A percentile compares a stretch with the other conserved stretches of the same genome.
phyloP scores from a whole-genome alignment of 2,329 filamentous ascomycete species.

The Pseudocercospora pini-densiflorae region DNA sequence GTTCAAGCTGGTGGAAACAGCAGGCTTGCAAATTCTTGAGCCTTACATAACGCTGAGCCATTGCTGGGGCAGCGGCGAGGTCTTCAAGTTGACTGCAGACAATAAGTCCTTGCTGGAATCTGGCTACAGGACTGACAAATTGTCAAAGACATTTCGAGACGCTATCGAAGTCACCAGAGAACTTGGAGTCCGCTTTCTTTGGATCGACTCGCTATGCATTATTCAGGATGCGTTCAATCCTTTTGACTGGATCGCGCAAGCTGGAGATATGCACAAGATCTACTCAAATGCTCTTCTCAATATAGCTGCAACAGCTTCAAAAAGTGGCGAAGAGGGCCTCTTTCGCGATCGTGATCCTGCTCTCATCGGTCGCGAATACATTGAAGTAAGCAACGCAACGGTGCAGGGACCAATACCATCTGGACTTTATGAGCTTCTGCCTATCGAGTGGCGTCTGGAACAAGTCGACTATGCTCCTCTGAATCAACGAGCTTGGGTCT shows the following conservation, averaged over 20 bases:
- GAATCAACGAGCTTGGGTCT: background rate
- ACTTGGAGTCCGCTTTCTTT: slow-evolving; percentile 7
- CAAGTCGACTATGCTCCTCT: background rate
- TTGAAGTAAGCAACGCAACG: background rate
- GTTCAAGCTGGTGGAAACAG: background rate
- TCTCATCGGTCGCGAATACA: background rate
- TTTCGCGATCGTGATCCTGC: background rate
- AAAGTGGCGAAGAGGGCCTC: background rate
- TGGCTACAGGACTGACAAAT: background rate
- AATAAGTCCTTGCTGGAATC: background rate
- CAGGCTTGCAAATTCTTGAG: background rate
- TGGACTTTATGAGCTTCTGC: background rate
- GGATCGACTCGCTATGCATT: slow-evolving; percentile 24
- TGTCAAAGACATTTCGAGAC: slow-evolving; percentile 13
- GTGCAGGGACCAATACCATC: background rate
- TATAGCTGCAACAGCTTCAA: background rate
- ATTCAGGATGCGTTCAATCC: slow-evolving; percentile 16
- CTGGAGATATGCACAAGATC: background rate
- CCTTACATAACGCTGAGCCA: background rate
- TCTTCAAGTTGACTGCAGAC: background rate
- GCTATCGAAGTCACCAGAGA: background rate
- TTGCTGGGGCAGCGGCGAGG: background rate
- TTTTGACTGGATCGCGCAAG: slow-evolving; percentile 10
- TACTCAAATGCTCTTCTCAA: background rate
- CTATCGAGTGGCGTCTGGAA: background rate